Evolutionary conservation across 2,329 filamentous ascomycete genomes (phyloP).

Genomic region (Pseudomassariella vexata): DNA sequence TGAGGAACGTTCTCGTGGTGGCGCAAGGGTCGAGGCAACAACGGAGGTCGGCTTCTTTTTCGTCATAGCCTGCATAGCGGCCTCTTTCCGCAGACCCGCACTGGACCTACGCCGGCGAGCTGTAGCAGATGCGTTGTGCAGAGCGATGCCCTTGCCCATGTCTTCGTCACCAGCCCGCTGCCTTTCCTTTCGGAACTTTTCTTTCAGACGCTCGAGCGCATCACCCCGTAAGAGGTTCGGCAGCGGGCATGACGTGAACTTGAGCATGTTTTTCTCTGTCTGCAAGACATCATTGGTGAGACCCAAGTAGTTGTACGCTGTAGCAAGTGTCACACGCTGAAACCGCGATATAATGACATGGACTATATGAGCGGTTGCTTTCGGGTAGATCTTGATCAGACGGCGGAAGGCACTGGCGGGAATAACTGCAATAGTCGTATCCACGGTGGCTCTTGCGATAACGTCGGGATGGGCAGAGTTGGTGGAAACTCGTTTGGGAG

Average conservation of each 20-base stretch:
- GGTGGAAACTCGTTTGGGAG: conserved; percentile 40
- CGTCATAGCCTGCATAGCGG: conserved; percentile 61
- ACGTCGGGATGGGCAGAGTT: conserved; percentile 94
- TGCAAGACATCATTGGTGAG: conserved; percentile 86
- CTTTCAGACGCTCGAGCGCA: conserved; percentile 77
- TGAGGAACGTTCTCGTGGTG: conserved; percentile 34
- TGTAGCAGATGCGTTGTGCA: conserved; percentile 70
- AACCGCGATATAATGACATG: conserved; percentile 94
- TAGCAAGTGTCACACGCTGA: conserved; percentile 89
- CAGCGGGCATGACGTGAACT: conserved; percentile 84
- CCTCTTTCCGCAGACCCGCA: conserved; percentile 72
- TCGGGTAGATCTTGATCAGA: conserved; percentile 88
- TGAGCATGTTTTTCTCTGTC: conserved; percentile 90
- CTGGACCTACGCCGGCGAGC: conserved; percentile 66
- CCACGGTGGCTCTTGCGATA: conserved; percentile 89
- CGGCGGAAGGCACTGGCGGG: conserved; percentile 92
- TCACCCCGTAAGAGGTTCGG: conserved; percentile 85
- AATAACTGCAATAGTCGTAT: conserved; percentile 97
- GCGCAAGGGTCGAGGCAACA: conserved; percentile 32
- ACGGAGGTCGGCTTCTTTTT: conserved; percentile 39
- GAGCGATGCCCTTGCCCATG: conserved; percentile 83
- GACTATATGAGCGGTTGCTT: conserved; percentile 93
- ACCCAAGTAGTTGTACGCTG: conserved; percentile 90
- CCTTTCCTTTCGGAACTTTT: conserved; percentile 82
- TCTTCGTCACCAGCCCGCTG: conserved; percentile 79